Conservation (phyloP, 148 eudicot species). For the Silene conica region DNA sequence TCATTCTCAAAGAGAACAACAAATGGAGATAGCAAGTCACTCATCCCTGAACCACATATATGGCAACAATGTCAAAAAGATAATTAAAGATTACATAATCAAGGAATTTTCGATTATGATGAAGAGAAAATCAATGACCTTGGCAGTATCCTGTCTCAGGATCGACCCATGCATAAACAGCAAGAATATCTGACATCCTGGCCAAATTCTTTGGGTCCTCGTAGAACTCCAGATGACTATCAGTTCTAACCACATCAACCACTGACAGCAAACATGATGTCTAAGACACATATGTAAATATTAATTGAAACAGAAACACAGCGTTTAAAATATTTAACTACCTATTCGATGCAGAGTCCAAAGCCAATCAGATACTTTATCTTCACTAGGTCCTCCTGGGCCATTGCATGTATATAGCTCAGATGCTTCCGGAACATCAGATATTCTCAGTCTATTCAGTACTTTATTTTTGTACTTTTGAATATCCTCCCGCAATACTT, state of each 20-base stretch:
- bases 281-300: constrained; percentile 4
- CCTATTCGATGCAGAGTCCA: constrained; percentile 98
- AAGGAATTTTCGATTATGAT: constrained; percentile 2
- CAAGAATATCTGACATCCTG: constrained; percentile 98
- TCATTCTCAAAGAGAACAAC: constrained; percentile 92
- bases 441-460: constrained; percentile 50
- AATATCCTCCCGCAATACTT: constrained; percentile 36
- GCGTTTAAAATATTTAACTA: constrained; percentile 16
- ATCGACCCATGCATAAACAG: constrained; percentile 99
- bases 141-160: constrained; percentile 98
- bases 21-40: constrained; percentile 93
- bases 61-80: constrained; percentile 10
- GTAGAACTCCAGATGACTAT: constrained; percentile 86
- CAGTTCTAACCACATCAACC: constrained; percentile 98
- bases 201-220: constrained; percentile 89
- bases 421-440: constrained; percentile 57
- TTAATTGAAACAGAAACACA: constrained; percentile 4
- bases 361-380: constrained; percentile 93
- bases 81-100: neutral
- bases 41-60: constrained; percentile 66
- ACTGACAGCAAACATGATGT: constrained; percentile 44
- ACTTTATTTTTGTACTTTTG: constrained; percentile 48
- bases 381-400: constrained; percentile 44
- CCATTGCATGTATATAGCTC: constrained; percentile 37
- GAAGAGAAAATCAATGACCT: constrained; percentile 45